Conservation (phyloP, 2,329 filamentous ascomycete genomes). For the Furcasterigmium sp. region DNA sequence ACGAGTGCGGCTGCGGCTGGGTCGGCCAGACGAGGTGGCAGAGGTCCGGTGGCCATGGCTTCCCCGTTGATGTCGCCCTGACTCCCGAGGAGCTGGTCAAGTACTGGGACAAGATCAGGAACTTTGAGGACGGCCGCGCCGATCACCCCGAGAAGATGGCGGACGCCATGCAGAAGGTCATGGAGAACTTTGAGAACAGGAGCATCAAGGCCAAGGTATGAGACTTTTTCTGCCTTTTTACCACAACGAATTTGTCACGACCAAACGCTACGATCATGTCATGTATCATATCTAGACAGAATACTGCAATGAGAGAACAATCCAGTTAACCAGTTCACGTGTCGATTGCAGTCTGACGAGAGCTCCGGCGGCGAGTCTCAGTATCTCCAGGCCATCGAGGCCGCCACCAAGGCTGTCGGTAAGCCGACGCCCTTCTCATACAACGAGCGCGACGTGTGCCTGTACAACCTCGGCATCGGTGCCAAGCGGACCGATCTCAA, state of each 20-base stretch:
- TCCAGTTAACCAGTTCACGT: constrained; percentile 13
- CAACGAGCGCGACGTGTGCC: constrained; percentile 80
- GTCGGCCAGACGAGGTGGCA: constrained; percentile 91
- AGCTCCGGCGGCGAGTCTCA: constrained; percentile 30
- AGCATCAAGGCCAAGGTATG: constrained; percentile 56
- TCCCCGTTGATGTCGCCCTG: constrained; percentile 79
- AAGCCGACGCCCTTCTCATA: constrained; percentile 73
- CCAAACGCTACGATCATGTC: background rate
- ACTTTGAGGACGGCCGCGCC: constrained; percentile 82
- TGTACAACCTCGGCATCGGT: constrained; percentile 93
- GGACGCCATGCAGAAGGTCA: constrained; percentile 70
- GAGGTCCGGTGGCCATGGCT: constrained; percentile 80
- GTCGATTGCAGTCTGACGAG: constrained; percentile 15
- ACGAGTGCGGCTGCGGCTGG: constrained; percentile 95
- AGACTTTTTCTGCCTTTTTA: constrained; percentile 19
- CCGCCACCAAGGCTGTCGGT: constrained; percentile 66
- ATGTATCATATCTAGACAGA: constrained; percentile 17
- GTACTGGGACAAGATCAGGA: constrained; percentile 71
- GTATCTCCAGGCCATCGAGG: constrained; percentile 69
- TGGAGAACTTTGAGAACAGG: constrained; percentile 81
- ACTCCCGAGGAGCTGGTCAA: constrained; percentile 79
- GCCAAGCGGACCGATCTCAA: constrained; percentile 85
- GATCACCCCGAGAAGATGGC: constrained; percentile 79
- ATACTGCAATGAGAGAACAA: background rate
- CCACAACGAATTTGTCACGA: background rate